Percentiles rank a stretch among this genome's conserved stretches.
Conservation (phyloP, 202 grass and related monocot species). For the Carex sylvatica region DNA sequence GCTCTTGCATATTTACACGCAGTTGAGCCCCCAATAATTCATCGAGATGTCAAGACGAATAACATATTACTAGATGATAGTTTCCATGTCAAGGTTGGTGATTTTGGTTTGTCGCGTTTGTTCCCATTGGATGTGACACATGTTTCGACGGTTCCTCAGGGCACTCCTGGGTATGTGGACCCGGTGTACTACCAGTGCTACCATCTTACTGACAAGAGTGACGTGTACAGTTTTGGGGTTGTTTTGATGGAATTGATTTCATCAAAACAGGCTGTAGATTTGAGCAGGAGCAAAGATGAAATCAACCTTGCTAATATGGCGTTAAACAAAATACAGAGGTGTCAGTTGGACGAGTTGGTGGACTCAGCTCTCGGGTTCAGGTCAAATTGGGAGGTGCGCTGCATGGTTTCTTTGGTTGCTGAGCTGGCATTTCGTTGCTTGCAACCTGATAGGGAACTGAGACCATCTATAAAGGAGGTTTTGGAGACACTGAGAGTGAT, state of each 20-base stretch:
- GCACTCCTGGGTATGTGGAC: constrained; percentile 90
- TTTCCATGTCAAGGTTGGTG: constrained; percentile 85
- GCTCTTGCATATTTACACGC: constrained; percentile 74
- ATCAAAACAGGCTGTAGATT: constrained; percentile 80
- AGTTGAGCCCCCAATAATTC: constrained; percentile 59
- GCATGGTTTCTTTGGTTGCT: constrained; percentile 37
- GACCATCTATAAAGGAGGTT: constrained; percentile 74
- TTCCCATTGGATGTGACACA: constrained; percentile 74
- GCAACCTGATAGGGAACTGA: constrained; percentile 53
- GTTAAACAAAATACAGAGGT: constrained; percentile 61
- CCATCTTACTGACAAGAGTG: constrained; percentile 86
- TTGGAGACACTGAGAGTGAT: constrained; percentile 48
- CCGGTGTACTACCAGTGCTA: constrained; percentile 85
- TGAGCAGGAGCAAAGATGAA: constrained; percentile 60
- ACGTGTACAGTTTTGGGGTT: constrained; percentile 91
- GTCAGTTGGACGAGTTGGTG: constrained; percentile 51
- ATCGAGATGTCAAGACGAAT: constrained; percentile 83
- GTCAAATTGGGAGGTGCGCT: constrained; percentile 33
- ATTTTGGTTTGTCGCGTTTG: constrained; percentile 75
- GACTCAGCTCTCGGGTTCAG: constrained; percentile 52
- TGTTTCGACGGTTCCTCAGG: constrained; percentile 86
- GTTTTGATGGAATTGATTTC: constrained; percentile 84
- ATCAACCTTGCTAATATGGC: constrained; percentile 82
- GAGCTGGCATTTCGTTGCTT: constrained; percentile 83
- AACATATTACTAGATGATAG: constrained; percentile 72